Base-by-base conservation (phyloP, 2,329 filamentous ascomycete genomes). In the Rachicladosporium sp. region DNA sequence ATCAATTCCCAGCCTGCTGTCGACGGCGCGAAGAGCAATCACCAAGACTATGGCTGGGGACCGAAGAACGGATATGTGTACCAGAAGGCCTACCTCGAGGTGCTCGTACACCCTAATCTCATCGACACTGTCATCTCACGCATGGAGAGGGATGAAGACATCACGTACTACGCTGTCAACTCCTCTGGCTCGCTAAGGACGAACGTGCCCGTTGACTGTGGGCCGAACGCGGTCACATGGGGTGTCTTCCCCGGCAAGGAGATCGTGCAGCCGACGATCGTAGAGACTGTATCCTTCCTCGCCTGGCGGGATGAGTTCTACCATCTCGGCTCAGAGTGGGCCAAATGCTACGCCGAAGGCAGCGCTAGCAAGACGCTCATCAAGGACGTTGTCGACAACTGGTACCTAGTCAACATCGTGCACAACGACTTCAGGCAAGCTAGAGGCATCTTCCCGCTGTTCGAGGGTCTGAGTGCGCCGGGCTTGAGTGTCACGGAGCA, bases 191-290 rank as follows among this genome's bases (percentile, higher is more conserved):
- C 80, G 42, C 70, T 96, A 41, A 79, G 78, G 60, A 91, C 86
- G 21, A 96, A 98, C 55, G 79, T 86, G 1, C 78, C 80, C 6
- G 76, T 78, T 13, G 86, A 93, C 50, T 84, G 86, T 4, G 56
- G 57, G 5, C 91, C 91, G 30, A 98, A 98, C 54, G 91, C 91
- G n/a, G 84, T 98, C 36, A 98, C 91, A 2, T 98, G 91, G 91
- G 91, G 91, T 63, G 93, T 98, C 29, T 98, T 96, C 68, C 89
- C 91, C 0, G 91, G 91, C 43, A 93, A 96, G 61, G 91, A 98
- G 63, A 95, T 98, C 57, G 88, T 98, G n/a, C 91, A 98, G 62
- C 91, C 91, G 10, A 98, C 91, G n/a, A 95, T 98, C 53, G 91
- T 98, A 38, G 91, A 98, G 66, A 93, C 85, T 11, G 81, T 98